Conservation (phyloP, 257 asterid genomes). For the Paulownia fortunei region DNA sequence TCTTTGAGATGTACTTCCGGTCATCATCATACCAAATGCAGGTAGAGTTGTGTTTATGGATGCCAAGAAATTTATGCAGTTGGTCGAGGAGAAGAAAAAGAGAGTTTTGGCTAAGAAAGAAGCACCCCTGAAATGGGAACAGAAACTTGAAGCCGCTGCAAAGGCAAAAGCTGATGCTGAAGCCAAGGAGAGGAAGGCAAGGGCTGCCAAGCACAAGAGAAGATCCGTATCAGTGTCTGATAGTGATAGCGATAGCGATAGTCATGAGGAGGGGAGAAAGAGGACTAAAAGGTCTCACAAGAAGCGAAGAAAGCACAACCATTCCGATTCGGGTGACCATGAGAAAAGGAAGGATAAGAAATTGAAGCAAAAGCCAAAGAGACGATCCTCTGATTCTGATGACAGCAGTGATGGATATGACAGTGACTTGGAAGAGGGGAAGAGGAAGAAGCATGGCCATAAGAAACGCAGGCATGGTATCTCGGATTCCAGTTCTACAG, state of each 20-base stretch:
- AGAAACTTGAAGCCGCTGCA: constrained; percentile 92
- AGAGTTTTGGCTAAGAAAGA: constrained; percentile 84
- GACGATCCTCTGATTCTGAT: constrained; percentile 50
- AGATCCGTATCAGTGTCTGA: constrained; percentile 61
- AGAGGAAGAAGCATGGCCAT: constrained; percentile 56
- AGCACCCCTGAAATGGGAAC: constrained; percentile 96
- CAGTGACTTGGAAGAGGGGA: constrained; percentile 52
- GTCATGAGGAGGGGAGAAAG: constrained; percentile 50
- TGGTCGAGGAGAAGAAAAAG: constrained; percentile 96
- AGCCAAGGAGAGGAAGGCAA: constrained; percentile 65
- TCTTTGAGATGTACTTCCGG: constrained; percentile 97
- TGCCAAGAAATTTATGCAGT: constrained; percentile 90
- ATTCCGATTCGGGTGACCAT: constrained; percentile 57
- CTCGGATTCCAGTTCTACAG: constrained; percentile 53
- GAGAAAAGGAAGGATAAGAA: constrained; percentile 65
- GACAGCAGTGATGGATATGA: constrained; percentile 53
- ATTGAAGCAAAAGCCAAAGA: constrained; percentile 61
- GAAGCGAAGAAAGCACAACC: constrained; percentile 62
- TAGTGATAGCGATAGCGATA: constrained; percentile 47
- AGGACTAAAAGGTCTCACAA: constrained; percentile 56
- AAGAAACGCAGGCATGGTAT: constrained; percentile 50
- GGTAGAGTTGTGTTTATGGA: constrained; percentile 91
- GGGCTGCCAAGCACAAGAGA: constrained; percentile 66
- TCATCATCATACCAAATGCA: constrained; percentile 99
- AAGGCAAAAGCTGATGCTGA: constrained; percentile 77